Base-by-base conservation (phyloP, 139 green algal genomes). In the Chlorella sp. region DNA sequence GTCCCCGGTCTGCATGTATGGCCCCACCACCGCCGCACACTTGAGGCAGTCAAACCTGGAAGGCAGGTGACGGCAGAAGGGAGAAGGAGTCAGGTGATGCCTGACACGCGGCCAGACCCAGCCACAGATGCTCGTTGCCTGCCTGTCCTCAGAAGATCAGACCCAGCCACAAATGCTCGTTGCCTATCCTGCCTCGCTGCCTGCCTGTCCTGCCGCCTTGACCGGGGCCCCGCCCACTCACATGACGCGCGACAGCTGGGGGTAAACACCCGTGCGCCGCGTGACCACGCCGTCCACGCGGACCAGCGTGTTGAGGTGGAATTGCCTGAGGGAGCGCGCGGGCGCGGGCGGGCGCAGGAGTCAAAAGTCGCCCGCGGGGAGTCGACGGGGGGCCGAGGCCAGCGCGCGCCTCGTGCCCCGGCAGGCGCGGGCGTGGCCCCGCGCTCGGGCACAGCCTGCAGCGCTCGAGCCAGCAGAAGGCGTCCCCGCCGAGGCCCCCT, bases 251-350 rank as follows among this genome's bases (percentile, higher is more conserved):
- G 89, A 80, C 64, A 99, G 89, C 93, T 99, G 96, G 5, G 96
- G 96, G 88, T 98, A 99, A 43, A 99, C 95, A 40, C 94, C 91
- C 5, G 94, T 98, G 71, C 96, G 91, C 33, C 96, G 87, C 0
- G 95, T 98, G 4, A 99, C 94, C 60, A 99, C 96, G 70, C 96
- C 96, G 12, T 79, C 78, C 23, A 96, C 86, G 25, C 89, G 83
- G 35, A 99, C 89, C 63, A 99, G 86, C 65, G 80, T 80, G 82
- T 97, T 92, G 46, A 99, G 84, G 82, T 98, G 93, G 61, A 86
- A 88, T 62, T 96, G 91, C 62, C 86, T 87, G 79, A 35, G 19
- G 31, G 46, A 8, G 66, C 11, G 46, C 45, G 46, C 42, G 2
- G 46, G 46, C 11, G 58, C 7, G 11, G 25, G 58, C 11, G 58